Evolutionary conservation across 2,329 filamentous ascomycete genomes (phyloP), one percentile per base, ranked within the genome.

Genomic region (Aspergillus tanneri): DNA sequence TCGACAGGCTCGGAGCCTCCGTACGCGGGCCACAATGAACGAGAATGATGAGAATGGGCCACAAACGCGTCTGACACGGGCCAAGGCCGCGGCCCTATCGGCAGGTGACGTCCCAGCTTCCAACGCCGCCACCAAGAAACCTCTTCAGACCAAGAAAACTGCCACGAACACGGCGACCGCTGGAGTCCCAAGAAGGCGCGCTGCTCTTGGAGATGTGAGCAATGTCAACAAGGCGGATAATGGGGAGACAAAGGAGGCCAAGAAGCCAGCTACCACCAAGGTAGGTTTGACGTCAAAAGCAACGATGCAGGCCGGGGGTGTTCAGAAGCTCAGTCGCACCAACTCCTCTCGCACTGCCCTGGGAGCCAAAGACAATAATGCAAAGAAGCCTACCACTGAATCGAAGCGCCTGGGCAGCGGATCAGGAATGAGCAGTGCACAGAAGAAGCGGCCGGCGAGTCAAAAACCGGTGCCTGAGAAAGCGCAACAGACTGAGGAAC

Each of bases 11-110:
- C 86, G 88, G 72, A 77, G 82, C 68, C 78, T 84, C 64, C 83
- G 87, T 72, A 81, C 84, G 69, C 86, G 90, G 74, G 81, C 84
- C 69, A 81, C 86, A 63, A 87, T 86, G 58, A 93, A 95, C 72
- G 91, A 96, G 78, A 96, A 96, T 69, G 92, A 96, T 70, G 93
- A 96, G 77, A 95, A 96, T 70, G 81, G 73, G 56, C 75, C 78
- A 50, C 84, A 87, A 53, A 89, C 87, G 74, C 90, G 91, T 75
- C 77, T 96, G 69, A 97, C 93, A 63, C 84, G 93, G 75, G 91
- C 93, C 59, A 96, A 97, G 77, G 85, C 90, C 43, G 89, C 90
- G 49, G 86, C 87, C 39, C 78, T 81, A 32, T 69, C 68, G 32
- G 69, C 68, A 32, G 68, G 69, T 46, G 70, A 71, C 43, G 59